Base-by-base conservation (phyloP, 352 stramenopile species). In the Globisporangium alternatum region DNA sequence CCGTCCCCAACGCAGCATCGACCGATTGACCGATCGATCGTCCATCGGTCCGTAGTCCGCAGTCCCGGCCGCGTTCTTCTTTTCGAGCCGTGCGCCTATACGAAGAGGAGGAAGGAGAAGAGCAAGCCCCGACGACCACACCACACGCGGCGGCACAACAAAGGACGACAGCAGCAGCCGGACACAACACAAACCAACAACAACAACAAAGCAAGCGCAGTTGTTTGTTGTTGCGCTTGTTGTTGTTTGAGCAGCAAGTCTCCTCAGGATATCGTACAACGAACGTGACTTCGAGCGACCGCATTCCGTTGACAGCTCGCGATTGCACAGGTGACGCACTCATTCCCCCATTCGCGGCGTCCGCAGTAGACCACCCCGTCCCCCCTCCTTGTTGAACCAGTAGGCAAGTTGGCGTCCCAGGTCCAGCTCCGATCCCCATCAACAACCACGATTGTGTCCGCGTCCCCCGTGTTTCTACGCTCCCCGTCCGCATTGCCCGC, bases 341-440 rank as follows among this genome's bases (percentile, higher is more conserved):
- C 56, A 68, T 58, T 68, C 56, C 43, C 21, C 60, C 63, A 68
- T 65, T 65, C 56, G 56, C 63, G 56, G 56, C 63, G 56, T 60
- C 56, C 48, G n/a, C 39, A 49, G 56, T 41, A 56, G 33, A 56
- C 30, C 17, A 22, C 45, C 35, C 7, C 35, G 21, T 33, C 39
- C 21, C 3, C 39, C 52, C 31, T 58, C 19, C 19, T 48, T 21
- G 31, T 44, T 57, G 37, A 48, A 52, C 28, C 56, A 54, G 31
- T 21, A 55, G 31, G 37, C 62, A 56, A 57, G 54, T 62, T 62
- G 53, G 55, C 62, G 44, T 39, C 52, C 45, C 43, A 37, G 17
- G 43, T 62, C 39, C 52, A 49, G 52, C 41, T 57, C 53, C 39
- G 52, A 51, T 45, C 61, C n/a, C 51, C 61, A 1, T 28, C 45